Evolutionary conservation across 208 protist genomes (phyloP), one percentile per base, ranked within the genome.

Genomic region (Leptomonas pyrrhocoris): DNA sequence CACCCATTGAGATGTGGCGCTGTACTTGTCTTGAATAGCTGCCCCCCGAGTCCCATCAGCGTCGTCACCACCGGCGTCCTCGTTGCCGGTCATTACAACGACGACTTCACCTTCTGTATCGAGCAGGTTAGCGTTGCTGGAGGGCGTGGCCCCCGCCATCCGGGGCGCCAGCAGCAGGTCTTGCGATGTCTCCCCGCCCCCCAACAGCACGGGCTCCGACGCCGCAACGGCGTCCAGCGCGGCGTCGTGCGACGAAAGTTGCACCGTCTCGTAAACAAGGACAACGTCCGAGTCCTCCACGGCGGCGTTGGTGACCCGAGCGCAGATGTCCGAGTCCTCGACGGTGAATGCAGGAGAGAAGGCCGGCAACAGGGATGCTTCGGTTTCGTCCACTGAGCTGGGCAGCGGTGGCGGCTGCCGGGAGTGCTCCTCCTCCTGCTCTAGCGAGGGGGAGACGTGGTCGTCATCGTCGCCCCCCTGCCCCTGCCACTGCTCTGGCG

Each of bases 11-110:
- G 55, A 64, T 1, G 72, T 77, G 38, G 45, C 43, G 34, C 49
- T 61, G 64, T 77, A 77, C 56, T 71, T 69, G 48, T 59, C 48
- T 31, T 77, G 72, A 43, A 77, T 63, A 1, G 57, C 64, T 9
- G 53, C 46, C 8, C 42, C 62, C 4, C 42, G 55, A 3, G 23
- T 40, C 16, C 3, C 46, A 49, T 77, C 72, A 1, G 28, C 40
- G 13, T 46, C 48, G 12, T 49, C 60, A 19, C 13, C 49, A 38
- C 16, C 53, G 12, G 57, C 34, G 12, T 27, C 42, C 4, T 51
- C 15, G 2, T 7, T 25, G 11, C 66, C 31, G 18, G 21, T 50
- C 34, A 63, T 63, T 11, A 38, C 34, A 25, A 63, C 58, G 2
- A 51, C 13, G 1, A 34, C n/a, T 21, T 34, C 38, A 18, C 3